Percentiles rank a stretch among this genome's conserved stretches.
These are phyloP conservation scores for Capsicum rhomboideum DNA, from an alignment of 257 asterid species.

Conservation along the genomic window DNA sequence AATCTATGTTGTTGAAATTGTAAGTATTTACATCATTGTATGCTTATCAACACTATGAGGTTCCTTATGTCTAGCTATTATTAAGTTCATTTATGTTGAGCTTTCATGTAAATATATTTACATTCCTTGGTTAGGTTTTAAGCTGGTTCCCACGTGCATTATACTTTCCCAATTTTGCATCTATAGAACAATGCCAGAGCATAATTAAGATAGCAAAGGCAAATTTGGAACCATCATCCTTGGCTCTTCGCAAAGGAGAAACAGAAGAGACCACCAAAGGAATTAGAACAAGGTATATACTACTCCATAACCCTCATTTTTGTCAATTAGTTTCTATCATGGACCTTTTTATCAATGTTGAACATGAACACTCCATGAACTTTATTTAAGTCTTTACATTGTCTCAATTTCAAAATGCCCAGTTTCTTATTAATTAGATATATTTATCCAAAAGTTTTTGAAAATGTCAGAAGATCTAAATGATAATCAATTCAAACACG, in stretches of 20 bases:
- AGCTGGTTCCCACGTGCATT: slow-evolving; percentile 89
- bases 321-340: not conserved
- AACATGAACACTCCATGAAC: not conserved
- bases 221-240: slow-evolving; percentile 55
- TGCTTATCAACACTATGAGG: not conserved
- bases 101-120: not conserved
- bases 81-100: not conserved
- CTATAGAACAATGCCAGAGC: slow-evolving; percentile 70
- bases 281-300: slow-evolving; percentile 78
- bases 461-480: not conserved
- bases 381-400: not conserved
- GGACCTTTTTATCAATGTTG: not conserved
- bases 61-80: slow-evolving; percentile 6
- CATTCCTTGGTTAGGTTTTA: slow-evolving; percentile 41
- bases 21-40: not conserved
- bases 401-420: not conserved
- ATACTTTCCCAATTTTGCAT: slow-evolving; percentile 86
- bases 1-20: not conserved
- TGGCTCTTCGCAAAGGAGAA: slow-evolving; percentile 86
- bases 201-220: slow-evolving; percentile 54
- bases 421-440: not conserved
- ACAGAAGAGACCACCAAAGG: slow-evolving; percentile 73
- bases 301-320: not conserved
- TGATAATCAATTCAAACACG: not conserved
- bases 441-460: not conserved